A percentile compares a stretch with the other conserved stretches of the same genome.
phyloP scores from a whole-genome alignment of 2,329 filamentous ascomycete species.

The Colletotrichum sp. region DNA sequence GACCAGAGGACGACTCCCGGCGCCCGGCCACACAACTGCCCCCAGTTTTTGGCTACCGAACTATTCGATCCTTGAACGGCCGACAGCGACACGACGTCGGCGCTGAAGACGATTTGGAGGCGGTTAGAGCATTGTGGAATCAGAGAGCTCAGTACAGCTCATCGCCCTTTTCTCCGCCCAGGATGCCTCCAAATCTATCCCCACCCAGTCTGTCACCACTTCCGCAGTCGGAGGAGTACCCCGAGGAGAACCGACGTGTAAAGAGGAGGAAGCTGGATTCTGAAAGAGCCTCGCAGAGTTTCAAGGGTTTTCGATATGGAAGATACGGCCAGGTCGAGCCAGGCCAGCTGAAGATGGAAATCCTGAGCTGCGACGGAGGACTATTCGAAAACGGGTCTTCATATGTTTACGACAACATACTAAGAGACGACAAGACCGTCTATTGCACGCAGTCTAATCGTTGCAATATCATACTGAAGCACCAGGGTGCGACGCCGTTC shows the following conservation, averaged over 20 bases:
- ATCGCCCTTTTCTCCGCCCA: conserved; percentile 26
- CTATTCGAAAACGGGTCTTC: conserved; percentile 65
- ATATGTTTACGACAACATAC: conserved; percentile 79
- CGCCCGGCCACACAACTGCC: conserved; percentile 7
- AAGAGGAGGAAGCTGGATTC: conserved; percentile 77
- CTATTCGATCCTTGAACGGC: background rate
- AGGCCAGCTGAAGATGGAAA: conserved; percentile 82
- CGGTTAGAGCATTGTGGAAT: conserved; percentile 20
- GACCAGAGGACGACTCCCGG: conserved; percentile 1
- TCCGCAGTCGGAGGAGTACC: conserved; percentile 40
- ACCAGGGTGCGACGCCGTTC: conserved; percentile 82
- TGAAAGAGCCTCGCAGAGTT: conserved; percentile 56
- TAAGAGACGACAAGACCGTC: conserved; percentile 81
- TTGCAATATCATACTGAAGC: conserved; percentile 85
- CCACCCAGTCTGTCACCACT: conserved; percentile 38
- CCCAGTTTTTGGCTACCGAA: background rate
- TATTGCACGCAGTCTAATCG: conserved; percentile 89
- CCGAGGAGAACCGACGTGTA: conserved; percentile 55
- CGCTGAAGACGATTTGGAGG: conserved; percentile 18
- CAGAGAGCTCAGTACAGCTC: conserved; percentile 17
- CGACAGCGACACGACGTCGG: conserved; percentile 10
- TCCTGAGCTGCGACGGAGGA: conserved; percentile 88
- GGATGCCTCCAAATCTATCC: conserved; percentile 28
- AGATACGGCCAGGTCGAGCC: conserved; percentile 86
- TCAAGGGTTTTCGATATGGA: conserved; percentile 76